These are phyloP conservation scores for Vitis amurensis DNA, from an alignment of 164 flowering plant genomes.

Conservation along the genomic window DNA sequence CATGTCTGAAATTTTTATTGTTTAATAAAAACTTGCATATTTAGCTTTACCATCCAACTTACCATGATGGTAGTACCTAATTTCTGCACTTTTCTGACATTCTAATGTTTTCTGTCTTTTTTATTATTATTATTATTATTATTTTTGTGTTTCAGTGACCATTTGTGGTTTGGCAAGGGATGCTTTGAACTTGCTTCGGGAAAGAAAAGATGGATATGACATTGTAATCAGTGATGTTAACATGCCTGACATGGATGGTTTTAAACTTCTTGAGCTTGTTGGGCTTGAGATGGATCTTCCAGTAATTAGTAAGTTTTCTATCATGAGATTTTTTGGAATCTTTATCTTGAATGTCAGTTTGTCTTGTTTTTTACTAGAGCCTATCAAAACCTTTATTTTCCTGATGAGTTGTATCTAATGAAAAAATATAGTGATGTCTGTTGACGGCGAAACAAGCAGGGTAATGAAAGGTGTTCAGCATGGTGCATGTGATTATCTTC, in stretches of 20 bases:
- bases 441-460: slow-evolving; percentile 94
- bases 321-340: neutral
- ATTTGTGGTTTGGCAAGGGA: slow-evolving; percentile 83
- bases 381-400: neutral
- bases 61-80: neutral
- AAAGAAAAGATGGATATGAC: slow-evolving; percentile 82
- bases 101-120: neutral
- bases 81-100: neutral
- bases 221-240: slow-evolving; percentile 97
- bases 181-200: slow-evolving; percentile 80
- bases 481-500: slow-evolving; percentile 97
- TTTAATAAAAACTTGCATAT: neutral
- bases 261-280: slow-evolving; percentile 91
- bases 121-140: neutral
- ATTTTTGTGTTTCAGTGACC: slow-evolving; percentile 61
- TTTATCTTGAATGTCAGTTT: slow-evolving; percentile 1
- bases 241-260: slow-evolving; percentile 99
- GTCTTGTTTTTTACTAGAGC: neutral
- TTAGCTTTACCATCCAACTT: no score
- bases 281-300: slow-evolving; percentile 99
- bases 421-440: slow-evolving; percentile 89
- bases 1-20: neutral
- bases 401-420: slow-evolving; percentile 10
- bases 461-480: slow-evolving; percentile 99
- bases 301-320: slow-evolving; percentile 73